Evolutionary conservation across 148 eudicot species (phyloP).

Genomic region (Euryodendron excelsum): DNA sequence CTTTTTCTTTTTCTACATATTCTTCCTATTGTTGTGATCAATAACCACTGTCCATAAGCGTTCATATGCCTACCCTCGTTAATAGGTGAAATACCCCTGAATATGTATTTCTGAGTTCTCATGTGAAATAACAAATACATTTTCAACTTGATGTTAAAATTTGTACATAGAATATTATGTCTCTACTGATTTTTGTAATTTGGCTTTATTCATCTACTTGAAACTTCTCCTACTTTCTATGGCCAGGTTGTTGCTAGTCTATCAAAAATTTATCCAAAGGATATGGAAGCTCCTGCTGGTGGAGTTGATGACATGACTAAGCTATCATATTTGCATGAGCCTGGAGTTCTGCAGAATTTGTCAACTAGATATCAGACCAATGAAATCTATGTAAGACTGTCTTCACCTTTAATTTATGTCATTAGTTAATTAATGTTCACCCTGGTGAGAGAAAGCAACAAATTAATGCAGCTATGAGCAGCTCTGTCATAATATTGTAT

Average conservation of each 20-base stretch:
- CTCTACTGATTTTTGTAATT: not conserved
- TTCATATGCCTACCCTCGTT: not conserved
- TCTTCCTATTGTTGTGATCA: not conserved
- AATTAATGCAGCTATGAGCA: constrained; percentile 43
- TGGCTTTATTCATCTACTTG: constrained; percentile 14
- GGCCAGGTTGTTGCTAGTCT: constrained; percentile 46
- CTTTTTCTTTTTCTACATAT: not conserved
- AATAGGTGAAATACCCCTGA: not conserved
- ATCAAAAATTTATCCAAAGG: constrained; percentile 69
- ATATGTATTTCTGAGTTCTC: not conserved
- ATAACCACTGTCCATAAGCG: not conserved
- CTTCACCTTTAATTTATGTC: constrained; percentile 10
- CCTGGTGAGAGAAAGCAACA: constrained; percentile 32
- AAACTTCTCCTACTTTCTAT: not conserved
- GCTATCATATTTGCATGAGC: constrained; percentile 86
- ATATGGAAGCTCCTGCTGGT: constrained; percentile 84
- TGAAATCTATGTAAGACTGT: constrained; percentile 77
- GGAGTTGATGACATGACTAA: constrained; percentile 98
- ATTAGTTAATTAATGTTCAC: constrained; percentile 7
- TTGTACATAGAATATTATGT: not conserved
- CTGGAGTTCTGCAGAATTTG: constrained; percentile 88
- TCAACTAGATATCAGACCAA: constrained; percentile 67
- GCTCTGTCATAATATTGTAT: constrained; percentile 37
- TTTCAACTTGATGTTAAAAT: not conserved
- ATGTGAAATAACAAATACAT: not conserved